Evolutionary conservation across 352 stramenopile genomes (phyloP).

Genomic region (Phytophthora syringae): DNA sequence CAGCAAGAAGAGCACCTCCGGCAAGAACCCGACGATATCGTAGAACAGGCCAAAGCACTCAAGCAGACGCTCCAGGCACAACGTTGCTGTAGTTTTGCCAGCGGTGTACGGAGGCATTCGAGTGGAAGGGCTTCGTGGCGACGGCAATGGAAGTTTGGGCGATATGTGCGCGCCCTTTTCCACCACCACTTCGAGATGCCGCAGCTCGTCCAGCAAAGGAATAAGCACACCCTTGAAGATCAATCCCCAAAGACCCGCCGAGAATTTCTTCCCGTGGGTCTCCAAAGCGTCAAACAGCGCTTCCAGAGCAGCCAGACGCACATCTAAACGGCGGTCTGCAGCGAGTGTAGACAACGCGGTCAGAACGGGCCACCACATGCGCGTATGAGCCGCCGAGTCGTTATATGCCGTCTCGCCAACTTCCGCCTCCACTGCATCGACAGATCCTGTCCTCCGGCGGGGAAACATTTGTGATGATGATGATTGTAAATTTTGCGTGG

Average conservation of each 20-base stretch:
- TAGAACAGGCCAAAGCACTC: conserved; percentile 85
- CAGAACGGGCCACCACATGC: conserved; percentile 96
- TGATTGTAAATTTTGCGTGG: conserved; percentile 25
- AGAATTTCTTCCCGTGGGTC: conserved; percentile 76
- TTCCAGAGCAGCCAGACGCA: conserved; percentile 81
- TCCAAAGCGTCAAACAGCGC: conserved; percentile 81
- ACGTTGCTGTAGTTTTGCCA: conserved; percentile 66
- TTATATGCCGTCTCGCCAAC: conserved; percentile 54
- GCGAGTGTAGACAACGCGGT: conserved; percentile 95
- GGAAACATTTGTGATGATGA: conserved; percentile 30
- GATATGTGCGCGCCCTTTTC: conserved; percentile 46
- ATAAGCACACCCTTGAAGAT: conserved; percentile 90
- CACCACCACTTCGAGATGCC: conserved; percentile 67
- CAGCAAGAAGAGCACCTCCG: conserved; percentile 78
- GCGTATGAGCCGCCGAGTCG: conserved; percentile 71
- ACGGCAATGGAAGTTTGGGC: conserved; percentile 50
- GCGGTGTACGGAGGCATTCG: conserved; percentile 42
- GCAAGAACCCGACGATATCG: conserved; percentile 77
- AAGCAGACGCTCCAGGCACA: conserved; percentile 68
- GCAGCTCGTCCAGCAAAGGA: conserved; percentile 80
- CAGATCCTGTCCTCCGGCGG: conserved; percentile 40
- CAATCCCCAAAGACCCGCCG: conserved; percentile 74
- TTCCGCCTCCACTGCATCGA: conserved; percentile 25
- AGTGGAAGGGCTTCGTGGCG: conserved; percentile 15
- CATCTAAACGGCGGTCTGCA: conserved; percentile 89